Evolutionary conservation across 2,329 filamentous ascomycete species (phyloP), one percentile per base, ranked within the genome.

Genomic region (Penicillium occitanis): DNA sequence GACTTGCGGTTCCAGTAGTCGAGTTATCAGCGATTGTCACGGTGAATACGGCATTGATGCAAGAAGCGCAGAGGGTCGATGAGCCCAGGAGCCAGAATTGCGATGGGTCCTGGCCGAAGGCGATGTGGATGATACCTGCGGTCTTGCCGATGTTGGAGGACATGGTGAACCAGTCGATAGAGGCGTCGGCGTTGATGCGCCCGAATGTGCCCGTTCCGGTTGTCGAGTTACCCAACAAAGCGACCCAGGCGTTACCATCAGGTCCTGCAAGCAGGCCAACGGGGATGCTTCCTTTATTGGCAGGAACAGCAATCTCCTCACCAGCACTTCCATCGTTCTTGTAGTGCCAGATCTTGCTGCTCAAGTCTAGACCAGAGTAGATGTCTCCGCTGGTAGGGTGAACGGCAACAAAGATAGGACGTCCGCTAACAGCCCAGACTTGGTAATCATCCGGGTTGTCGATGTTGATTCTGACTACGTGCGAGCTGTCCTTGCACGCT

Each of bases 311-410:
- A 33, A 61, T 61, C 40, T 61, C 58, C 42, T 42, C 35, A 3
- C 58, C 58, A 17, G 35, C 40, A n/a, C 25, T 40, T 40, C 40
- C 40, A 33, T 61, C 40, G 22, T 61, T 61, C 40, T 25, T 61
- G 42, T 61, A 61, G 7, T 61, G 58, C 58, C 58, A 61, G 40
- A 61, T 61, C 58, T 61, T 61, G 58, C 58, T 61, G 58, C 58
- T 61, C 7, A 61, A 7, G 28, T 61, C 58, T 2, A 61, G 40
- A 33, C 58, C 25, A n/a, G 58, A 61, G 28, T 30, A 61, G 58
- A 61, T 40, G 10, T 61, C 58, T 25, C 40, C 40, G 42, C 58
- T 61, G 17, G 58, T 61, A 30, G 58, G 58, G 28, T 61, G 58
- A 28, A 61, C 40, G 7, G 58, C 58, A 22, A 33, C 13, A 22